Evolutionary conservation across 345 rosid species (phyloP), one percentile per base, ranked within the genome.

Genomic region (Isatis tinctoria): DNA sequence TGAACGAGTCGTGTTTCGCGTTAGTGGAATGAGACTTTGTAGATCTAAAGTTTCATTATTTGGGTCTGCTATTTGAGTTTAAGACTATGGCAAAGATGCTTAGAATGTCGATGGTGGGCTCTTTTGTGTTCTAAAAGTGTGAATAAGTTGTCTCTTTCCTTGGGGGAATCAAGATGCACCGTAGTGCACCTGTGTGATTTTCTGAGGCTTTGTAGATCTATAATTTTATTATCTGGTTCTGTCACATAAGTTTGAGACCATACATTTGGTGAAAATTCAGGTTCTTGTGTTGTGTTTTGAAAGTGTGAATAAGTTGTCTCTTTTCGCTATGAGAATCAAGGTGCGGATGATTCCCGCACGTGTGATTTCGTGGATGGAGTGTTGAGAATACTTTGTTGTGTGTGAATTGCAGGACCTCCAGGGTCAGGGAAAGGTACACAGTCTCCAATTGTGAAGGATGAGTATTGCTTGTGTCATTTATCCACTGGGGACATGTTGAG

Each of bases 401-500:
- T 44, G 51, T 51, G 32, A 33, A 18, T 47, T 53, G 76, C 86
- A 93, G 98, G 98, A 39, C 95, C 98, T 35, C 98, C 97, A 67
- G 98, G 98, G 60, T 93, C 95, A 6, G 98, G 98, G 41, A 93
- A 90, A 85, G 97, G 97, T 59, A 93, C 98, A 12, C 97, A 91
- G 33, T 93, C 98, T 17, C 97, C 97, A 6, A 37, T 91, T 30
- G 89, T 93, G 58, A 93, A 93, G 81, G 97, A 93, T 56, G 97
- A 91, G 67, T 86, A 74, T 78, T 93, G 98, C 78, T 80, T 93
- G 72, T 93, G 98, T 82, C 98, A 93, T 77, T 85, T 93, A 86
- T 94, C 98, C 57, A 89, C 98, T 13, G 98, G 98, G 39, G 98
- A 93, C 76, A 93, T 93, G 98, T 75, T 93, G 70, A 85, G 98